Evolutionary conservation across 2,329 filamentous ascomycete genomes (phyloP), one percentile per base, ranked within the genome.

Genomic region (Aspergillus latus): DNA sequence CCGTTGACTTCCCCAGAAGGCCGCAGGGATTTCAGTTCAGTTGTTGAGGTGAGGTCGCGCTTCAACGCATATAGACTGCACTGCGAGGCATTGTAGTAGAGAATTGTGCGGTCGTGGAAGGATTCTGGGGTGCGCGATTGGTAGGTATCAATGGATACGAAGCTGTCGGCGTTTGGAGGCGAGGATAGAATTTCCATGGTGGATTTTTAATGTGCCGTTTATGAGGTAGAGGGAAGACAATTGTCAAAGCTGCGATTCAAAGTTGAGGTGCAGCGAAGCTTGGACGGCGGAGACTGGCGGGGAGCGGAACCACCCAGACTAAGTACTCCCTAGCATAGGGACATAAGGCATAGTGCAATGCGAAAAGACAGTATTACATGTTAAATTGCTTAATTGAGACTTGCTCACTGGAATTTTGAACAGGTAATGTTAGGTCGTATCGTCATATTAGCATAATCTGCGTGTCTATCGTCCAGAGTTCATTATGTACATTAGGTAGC

Each of bases 71-170:
- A 70, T 7, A 80, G 63, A 57, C 77, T 78, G 64, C 76, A 77
- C 64, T 68, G 65, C 55, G 74, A 68, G 63, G 74, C 75, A 60
- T 76, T 73, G 64, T 79, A 76, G 70, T 80, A 72, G 13, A 80
- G 73, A 50, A 80, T 71, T 42, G 78, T 70, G 4, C 76, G 76
- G 15, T 76, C 76, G 66, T 78, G 74, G 70, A 80, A 80, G 9
- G 78, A 79, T 46, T 69, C 68, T 11, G 78, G 78, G 8, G 78
- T 80, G 51, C 72, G 72, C 45, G 78, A 78, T 58, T 79, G 77
- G 64, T 79, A 76, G 55, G 76, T 72, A 9, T 72, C 69, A 43
- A 80, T 68, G 13, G 76, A 70, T 37, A 75, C 68, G 62, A 77
- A 80, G 28, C 74, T 69, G 15, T 72, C 71, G 30, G 70, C 50